Percentiles rank a stretch among this genome's conserved stretches.
phyloP scores from a whole-genome alignment of 1,139 yeast genomes.

The Lodderomyces metapsilosis region DNA sequence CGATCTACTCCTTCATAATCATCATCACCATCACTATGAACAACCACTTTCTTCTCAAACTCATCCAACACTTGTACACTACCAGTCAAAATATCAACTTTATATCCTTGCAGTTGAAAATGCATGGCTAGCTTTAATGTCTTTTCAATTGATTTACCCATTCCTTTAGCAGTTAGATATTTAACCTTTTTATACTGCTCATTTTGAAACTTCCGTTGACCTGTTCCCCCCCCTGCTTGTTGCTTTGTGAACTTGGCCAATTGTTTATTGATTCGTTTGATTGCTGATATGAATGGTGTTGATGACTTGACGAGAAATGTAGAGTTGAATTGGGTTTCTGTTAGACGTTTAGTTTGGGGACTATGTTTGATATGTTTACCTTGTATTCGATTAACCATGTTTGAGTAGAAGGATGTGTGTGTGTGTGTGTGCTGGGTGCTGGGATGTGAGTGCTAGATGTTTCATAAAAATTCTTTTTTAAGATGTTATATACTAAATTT shows the following conservation, averaged over 20 bases:
- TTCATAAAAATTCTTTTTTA: no score
- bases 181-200: conserved; percentile 39
- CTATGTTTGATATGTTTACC: conserved; percentile 48
- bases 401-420: neutral
- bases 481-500: no score
- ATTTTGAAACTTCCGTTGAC: conserved; percentile 28
- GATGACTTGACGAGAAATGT: conserved; percentile 53
- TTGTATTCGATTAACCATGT: conserved; percentile 12
- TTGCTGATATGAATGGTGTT: conserved; percentile 63
- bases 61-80: conserved; percentile 66
- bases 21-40: conserved; percentile 20
- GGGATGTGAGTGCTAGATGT: no score
- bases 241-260: conserved; percentile 37
- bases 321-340: conserved; percentile 40
- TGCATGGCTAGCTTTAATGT: conserved; percentile 52
- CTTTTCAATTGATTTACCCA: conserved; percentile 65
- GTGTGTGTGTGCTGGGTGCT: no score
- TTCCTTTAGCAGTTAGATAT: conserved; percentile 57
- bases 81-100: conserved; percentile 56
- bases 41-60: conserved; percentile 37
- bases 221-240: conserved; percentile 1
- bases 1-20: neutral
- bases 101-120: conserved; percentile 44
- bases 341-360: conserved; percentile 32
- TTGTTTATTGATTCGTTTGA: conserved; percentile 54